Percentiles rank a stretch among this genome's conserved stretches.
phyloP scores from a whole-genome alignment of 495 filamentous ascomycete species.

The Penicillium argentinense region DNA sequence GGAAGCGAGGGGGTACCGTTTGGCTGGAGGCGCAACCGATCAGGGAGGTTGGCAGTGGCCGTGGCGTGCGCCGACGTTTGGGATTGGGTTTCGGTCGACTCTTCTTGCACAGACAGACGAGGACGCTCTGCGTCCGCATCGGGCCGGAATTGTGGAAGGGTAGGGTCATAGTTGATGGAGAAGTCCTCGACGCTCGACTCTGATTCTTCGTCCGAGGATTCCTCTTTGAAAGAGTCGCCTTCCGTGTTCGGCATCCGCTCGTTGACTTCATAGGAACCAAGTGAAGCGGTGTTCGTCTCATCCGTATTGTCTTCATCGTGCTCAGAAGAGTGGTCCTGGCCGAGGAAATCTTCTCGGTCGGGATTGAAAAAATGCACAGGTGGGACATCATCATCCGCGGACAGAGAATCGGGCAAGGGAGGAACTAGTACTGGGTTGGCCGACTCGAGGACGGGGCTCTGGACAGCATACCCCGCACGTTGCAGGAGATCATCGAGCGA shows the following conservation, averaged over 20 bases:
- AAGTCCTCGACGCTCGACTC: not conserved
- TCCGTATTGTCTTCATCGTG: conserved; percentile 19
- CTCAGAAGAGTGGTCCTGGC: conserved; percentile 11
- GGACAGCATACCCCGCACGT: conserved; percentile 49
- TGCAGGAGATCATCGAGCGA: conserved; percentile 51
- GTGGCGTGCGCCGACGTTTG: conserved; percentile 8
- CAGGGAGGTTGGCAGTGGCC: conserved; percentile 22
- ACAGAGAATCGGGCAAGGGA: conserved; percentile 14
- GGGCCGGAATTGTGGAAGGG: conserved; percentile 69
- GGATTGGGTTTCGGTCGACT: conserved; percentile 7
- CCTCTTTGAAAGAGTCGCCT: conserved; percentile 18
- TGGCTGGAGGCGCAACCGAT: conserved; percentile 34
- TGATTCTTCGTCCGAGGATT: conserved; percentile 19
- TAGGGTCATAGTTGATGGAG: conserved; percentile 55
- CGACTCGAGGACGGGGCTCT: conserved; percentile 22
- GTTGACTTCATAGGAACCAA: conserved; percentile 9
- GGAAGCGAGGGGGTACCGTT: conserved; percentile 36
- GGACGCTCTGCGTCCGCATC: conserved; percentile 32
- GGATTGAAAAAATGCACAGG: conserved; percentile 28
- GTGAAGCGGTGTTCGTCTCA: conserved; percentile 17
- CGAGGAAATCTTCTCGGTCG: conserved; percentile 13
- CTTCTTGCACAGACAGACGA: conserved; percentile 14
- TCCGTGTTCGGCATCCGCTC: conserved; percentile 16
- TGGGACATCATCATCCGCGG: conserved; percentile 27
- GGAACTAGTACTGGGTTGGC: conserved; percentile 24